These are phyloP conservation scores for Fusarium nisikadoi DNA, from an alignment of 2,329 filamentous ascomycete genomes.

Conservation along the genomic window DNA sequence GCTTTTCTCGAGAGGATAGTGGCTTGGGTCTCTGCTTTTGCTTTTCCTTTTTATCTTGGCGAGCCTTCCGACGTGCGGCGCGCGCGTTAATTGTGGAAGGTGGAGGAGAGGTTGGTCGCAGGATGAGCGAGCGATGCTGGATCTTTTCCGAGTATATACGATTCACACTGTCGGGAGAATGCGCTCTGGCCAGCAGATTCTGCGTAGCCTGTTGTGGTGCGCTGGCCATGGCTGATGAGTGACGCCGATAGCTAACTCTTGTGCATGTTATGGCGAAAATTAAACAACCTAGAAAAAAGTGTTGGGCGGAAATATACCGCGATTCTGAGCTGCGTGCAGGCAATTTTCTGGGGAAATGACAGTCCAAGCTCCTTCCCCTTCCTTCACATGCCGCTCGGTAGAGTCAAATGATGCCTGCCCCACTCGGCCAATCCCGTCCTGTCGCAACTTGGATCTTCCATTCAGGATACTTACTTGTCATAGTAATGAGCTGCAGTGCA, in stretches of 20 bases:
- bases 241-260: background rate
- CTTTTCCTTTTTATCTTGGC: constrained; percentile 57
- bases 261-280: background rate
- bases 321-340: constrained; percentile 10
- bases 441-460: constrained; percentile 31
- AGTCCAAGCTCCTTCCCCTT: constrained; percentile 31
- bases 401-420: constrained; percentile 31
- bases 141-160: constrained; percentile 85
- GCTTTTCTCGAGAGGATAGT: constrained; percentile 82
- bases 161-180: constrained; percentile 76
- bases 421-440: constrained; percentile 40
- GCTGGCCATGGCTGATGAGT: constrained; percentile 48
- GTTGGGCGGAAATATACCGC: constrained; percentile 33
- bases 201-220: constrained; percentile 60
- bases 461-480: constrained; percentile 1
- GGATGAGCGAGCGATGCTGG: constrained; percentile 81
- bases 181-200: constrained; percentile 78
- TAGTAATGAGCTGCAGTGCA: constrained; percentile 9
- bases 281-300: background rate
- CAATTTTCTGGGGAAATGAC: constrained; percentile 36
- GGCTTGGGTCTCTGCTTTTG: constrained; percentile 69
- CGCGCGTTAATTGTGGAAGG: constrained; percentile 65
- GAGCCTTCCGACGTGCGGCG: constrained; percentile 63
- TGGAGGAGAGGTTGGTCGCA: constrained; percentile 78
- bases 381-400: constrained; percentile 45